Evolutionary conservation across 768 basidiomycete species (phyloP).

Genomic region (Coprinellus aureogranulatus): DNA sequence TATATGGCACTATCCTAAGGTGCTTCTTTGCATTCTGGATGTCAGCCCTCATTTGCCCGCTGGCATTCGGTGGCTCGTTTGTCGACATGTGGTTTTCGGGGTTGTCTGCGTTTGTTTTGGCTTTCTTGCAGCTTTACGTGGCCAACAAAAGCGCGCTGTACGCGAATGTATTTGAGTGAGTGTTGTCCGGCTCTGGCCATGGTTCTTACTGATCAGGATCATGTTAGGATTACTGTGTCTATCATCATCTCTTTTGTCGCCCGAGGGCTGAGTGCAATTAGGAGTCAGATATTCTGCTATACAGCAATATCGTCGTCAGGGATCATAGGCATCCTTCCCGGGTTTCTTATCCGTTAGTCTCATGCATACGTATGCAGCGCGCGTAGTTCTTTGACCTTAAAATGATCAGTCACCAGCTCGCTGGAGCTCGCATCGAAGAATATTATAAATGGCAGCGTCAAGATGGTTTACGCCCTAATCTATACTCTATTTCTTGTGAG

Average conservation of each 20-base stretch:
- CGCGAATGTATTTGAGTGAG: slow-evolving; percentile 90
- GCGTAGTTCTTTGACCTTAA: slow-evolving; percentile 5
- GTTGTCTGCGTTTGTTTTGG: slow-evolving; percentile 61
- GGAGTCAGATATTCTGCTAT: slow-evolving; percentile 81
- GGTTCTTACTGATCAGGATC: neutral
- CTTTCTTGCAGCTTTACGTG: slow-evolving; percentile 68
- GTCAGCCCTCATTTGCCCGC: slow-evolving; percentile 76
- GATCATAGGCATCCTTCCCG: slow-evolving; percentile 88
- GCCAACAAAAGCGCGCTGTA: slow-evolving; percentile 78
- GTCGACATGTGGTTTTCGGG: slow-evolving; percentile 86
- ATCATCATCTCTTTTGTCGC: slow-evolving; percentile 79
- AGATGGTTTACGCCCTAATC: slow-evolving; percentile 87
- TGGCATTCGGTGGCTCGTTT: slow-evolving; percentile 82
- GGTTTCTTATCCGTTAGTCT: slow-evolving; percentile 72
- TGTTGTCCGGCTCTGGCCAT: slow-evolving; percentile 10
- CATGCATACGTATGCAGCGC: neutral
- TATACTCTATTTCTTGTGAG: slow-evolving; percentile 73
- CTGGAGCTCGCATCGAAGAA: slow-evolving; percentile 84
- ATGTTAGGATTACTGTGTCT: slow-evolving; percentile 70
- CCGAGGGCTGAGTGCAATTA: slow-evolving; percentile 78
- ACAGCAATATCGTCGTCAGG: slow-evolving; percentile 86
- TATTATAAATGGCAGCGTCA: slow-evolving; percentile 79
- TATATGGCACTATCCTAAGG: slow-evolving; percentile 62
- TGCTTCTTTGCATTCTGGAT: slow-evolving; percentile 67
- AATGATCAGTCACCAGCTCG: slow-evolving; percentile 81